Conservation (phyloP, 805 yeast genomes). For the Jamesozyma jinghongensis region DNA sequence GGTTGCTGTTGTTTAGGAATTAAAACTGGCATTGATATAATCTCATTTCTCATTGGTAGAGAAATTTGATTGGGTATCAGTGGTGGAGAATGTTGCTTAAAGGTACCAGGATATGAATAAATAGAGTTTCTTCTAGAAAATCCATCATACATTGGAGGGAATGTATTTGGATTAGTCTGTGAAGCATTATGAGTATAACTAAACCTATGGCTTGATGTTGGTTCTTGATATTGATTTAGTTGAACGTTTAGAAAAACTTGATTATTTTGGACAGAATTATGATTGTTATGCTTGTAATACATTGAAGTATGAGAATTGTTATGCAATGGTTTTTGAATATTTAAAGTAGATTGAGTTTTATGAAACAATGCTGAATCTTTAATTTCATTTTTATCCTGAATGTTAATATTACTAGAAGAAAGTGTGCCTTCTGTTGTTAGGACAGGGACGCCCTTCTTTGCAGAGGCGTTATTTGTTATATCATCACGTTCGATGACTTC, state of each 20-base stretch:
- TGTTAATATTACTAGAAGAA: not conserved
- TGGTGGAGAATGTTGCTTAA: not conserved
- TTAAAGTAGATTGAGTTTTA: not conserved
- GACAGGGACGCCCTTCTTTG: too few species aligned
- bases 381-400: not conserved
- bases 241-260: too few species aligned
- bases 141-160: not conserved
- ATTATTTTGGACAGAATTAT: too few species aligned
- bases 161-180: not conserved
- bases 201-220: not conserved
- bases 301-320: not conserved
- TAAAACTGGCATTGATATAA: conserved; percentile 3
- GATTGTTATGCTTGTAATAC: not conserved
- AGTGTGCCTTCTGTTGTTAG: not conserved
- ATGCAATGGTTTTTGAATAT: conserved; percentile 1
- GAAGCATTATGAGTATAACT: not conserved
- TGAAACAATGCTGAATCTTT: not conserved
- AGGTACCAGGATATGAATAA: not conserved
- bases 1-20: conserved; percentile 1
- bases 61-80: not conserved
- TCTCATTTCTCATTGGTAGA: not conserved
- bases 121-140: not conserved
- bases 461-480: not conserved
- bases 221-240: too few species aligned
- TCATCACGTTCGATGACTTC: conserved; percentile 4